Conservation (phyloP, 2,329 filamentous ascomycete genomes). For the Verticillium longisporum region DNA sequence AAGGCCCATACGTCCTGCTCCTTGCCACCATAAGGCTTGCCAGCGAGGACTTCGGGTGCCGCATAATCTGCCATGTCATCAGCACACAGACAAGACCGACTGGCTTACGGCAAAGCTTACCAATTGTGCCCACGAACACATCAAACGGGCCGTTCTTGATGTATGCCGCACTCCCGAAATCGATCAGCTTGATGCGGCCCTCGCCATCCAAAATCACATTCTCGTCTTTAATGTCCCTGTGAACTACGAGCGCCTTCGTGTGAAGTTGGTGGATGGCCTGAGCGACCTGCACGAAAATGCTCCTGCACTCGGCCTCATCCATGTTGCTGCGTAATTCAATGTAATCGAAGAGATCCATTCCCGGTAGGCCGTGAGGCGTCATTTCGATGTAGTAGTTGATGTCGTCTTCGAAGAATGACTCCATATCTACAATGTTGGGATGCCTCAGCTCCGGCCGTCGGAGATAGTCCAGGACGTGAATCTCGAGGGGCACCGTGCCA, state of each 20-base stretch:
- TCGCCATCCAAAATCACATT: conserved; percentile 96
- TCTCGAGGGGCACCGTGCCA: conserved; percentile 92
- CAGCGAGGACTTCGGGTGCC: conserved; percentile 93
- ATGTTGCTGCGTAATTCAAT: conserved; percentile 95
- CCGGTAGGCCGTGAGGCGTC: conserved; percentile 87
- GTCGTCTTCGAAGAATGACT: conserved; percentile 70
- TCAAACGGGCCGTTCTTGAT: conserved; percentile 98
- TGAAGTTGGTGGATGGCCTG: conserved; percentile 87
- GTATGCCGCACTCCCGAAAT: conserved; percentile 96
- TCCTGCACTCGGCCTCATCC: conserved; percentile 89
- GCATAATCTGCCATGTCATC: conserved; percentile 68
- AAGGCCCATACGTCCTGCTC: conserved; percentile 98
- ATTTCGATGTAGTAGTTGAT: conserved; percentile 99
- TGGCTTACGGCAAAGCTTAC: conserved; percentile 42
- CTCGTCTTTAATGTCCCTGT: conserved; percentile 98
- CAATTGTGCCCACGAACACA: conserved; percentile 97
- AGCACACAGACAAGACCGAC: not conserved
- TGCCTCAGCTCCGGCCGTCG: conserved; percentile 63
- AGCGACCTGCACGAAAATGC: conserved; percentile 92
- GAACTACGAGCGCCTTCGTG: conserved; percentile 83
- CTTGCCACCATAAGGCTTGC: conserved; percentile 85
- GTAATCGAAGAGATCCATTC: conserved; percentile 98
- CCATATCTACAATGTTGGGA: conserved; percentile 67
- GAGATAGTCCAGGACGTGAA: conserved; percentile 92
- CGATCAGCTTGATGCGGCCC: conserved; percentile 91